Base-by-base conservation (phyloP, 352 stramenopile species). In the Phytophthora boehmeriae region DNA sequence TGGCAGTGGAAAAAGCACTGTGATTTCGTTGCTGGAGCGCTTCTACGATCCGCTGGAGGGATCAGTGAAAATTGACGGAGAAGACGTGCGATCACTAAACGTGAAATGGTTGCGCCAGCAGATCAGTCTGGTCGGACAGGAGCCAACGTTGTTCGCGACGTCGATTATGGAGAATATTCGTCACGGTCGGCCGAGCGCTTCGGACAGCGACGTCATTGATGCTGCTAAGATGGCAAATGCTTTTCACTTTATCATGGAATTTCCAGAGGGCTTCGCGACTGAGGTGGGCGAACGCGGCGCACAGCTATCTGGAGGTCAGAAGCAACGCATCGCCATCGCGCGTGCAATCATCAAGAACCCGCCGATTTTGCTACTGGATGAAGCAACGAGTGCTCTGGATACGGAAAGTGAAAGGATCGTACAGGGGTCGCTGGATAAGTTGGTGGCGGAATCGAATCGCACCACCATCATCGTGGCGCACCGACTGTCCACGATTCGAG, bases 391-490 rank as follows among this genome's bases (percentile, higher is more conserved):
- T 63, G 92, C 89, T 16, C 59, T 97, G 23, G 89, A 97, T 66
- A 75, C 70, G 16, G 73, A 92, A 59, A 92, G 80, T 53, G 92
- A 97, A 50, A 59, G 71, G 5, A 67, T 96, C 42, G 90, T 97
- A 2, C 91, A 97, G 48, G 57, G 70, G 3, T 92, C 89, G 45
- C 71, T 97, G 10, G 87, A 97, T 63, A 35, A 25, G 20, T 45
- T 91, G 22, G 30, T 89, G 41, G 58, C 63, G 5, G 43, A 46
- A 1, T 69, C 60, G 14, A 66, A 86, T 17, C 80, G 80, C 11
- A 98, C 94, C 8, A 97, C 88, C 19, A 78, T 99, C 43, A 93
- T 98, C 38, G 94, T 98, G 53, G 96, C 96, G 0, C 95, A 99
- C 69, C 85, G 95, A 11, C 66, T 99, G 27, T 96, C 84, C 44